Percentiles rank a stretch among this genome's conserved stretches.
phyloP scores from a whole-genome alignment of 768 basidiomycete species.

The Podaxis pistillaris region DNA sequence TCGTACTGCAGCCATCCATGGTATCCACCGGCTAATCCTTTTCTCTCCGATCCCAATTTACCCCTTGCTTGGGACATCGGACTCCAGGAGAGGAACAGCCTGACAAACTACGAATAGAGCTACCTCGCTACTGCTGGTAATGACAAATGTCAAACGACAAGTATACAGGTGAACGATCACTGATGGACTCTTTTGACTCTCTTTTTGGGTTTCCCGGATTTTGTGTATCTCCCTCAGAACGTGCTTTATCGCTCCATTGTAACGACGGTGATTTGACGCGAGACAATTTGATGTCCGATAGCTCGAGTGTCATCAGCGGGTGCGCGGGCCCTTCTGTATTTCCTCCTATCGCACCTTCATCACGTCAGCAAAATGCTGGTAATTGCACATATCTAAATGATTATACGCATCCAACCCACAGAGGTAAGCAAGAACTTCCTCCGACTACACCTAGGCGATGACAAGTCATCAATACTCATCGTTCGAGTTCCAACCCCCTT shows the following conservation, averaged over 20 bases:
- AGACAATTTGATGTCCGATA: background rate
- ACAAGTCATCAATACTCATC: background rate
- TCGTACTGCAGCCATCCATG: background rate
- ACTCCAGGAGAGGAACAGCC: background rate
- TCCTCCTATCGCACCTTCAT: background rate
- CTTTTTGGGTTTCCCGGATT: background rate
- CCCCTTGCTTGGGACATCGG: background rate
- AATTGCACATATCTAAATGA: too few species aligned
- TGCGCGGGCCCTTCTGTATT: background rate
- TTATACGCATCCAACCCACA: too few species aligned
- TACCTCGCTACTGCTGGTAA: background rate
- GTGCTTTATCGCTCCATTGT: background rate
- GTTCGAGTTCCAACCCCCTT: too few species aligned
- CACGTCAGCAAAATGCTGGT: background rate
- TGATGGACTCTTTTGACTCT: background rate
- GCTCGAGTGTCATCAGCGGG: background rate
- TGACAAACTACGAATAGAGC: background rate
- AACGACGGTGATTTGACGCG: background rate
- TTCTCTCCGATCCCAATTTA: background rate
- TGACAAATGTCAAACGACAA: background rate
- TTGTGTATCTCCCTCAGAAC: background rate
- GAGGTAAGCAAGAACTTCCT: background rate
- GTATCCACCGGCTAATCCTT: background rate
- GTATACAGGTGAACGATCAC: background rate
- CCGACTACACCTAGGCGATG: background rate